Conservation (phyloP, 805 yeast species). For the Metschnikowia hibisci region DNA sequence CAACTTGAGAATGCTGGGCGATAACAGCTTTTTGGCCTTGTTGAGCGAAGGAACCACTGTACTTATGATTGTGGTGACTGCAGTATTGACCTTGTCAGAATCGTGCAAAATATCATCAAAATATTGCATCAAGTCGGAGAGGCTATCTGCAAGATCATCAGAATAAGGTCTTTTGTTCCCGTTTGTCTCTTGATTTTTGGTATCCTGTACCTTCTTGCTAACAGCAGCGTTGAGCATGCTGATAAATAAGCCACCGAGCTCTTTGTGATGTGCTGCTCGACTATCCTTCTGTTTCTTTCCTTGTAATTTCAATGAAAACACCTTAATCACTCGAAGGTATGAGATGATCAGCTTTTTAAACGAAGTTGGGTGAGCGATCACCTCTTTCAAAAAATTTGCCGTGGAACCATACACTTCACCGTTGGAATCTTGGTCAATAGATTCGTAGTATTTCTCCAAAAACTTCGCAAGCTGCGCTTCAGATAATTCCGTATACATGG, state of each 20-base stretch:
- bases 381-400: constrained; percentile 57
- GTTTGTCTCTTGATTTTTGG: not conserved
- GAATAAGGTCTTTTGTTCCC: constrained; percentile 22
- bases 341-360: constrained; percentile 52
- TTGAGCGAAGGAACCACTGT: constrained; percentile 51
- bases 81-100: constrained; percentile 52
- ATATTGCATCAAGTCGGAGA: constrained; percentile 9
- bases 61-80: constrained; percentile 50
- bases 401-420: constrained; percentile 73
- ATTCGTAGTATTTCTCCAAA: constrained; percentile 54
- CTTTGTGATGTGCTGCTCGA: constrained; percentile 33
- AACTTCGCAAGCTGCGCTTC: constrained; percentile 48
- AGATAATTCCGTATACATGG: constrained; percentile 44
- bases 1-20: constrained; percentile 45
- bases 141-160: constrained; percentile 25
- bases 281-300: constrained; percentile 54
- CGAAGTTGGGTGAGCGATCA: constrained; percentile 40
- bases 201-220: constrained; percentile 6
- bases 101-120: constrained; percentile 49
- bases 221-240: constrained; percentile 22
- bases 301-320: constrained; percentile 54
- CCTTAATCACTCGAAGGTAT: constrained; percentile 48
- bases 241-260: constrained; percentile 37
- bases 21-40: constrained; percentile 39
- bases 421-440: constrained; percentile 70